phyloP scores from a whole-genome alignment of 345 rosid species.

The Ceriops zippeliana region DNA sequence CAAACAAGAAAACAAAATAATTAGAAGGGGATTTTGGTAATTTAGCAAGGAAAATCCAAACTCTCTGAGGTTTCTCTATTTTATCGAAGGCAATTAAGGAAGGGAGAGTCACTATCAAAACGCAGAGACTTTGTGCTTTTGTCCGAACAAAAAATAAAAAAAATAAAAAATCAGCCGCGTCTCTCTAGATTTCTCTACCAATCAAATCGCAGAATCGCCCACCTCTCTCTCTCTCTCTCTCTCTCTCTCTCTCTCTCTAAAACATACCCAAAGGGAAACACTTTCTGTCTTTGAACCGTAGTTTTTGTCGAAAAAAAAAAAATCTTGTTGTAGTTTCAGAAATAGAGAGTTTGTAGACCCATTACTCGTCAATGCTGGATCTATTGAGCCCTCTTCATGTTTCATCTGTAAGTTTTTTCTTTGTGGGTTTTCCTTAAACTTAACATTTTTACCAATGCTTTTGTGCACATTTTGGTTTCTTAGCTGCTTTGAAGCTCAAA shows the following conservation, averaged over 20 bases:
- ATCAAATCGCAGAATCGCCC: constrained; percentile 7
- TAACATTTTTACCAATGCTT: neutral
- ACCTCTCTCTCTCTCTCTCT: neutral
- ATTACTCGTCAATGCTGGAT: constrained; percentile 34
- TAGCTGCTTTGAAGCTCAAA: neutral
- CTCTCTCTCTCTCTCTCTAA: neutral
- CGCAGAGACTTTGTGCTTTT: neutral
- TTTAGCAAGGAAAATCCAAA: no score
- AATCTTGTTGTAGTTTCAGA: neutral
- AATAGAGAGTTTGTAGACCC: constrained; percentile 18
- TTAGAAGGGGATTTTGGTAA: no score
- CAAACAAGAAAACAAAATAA: no score
- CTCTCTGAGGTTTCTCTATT: no score
- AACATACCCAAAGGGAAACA: no score
- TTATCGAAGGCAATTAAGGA: no score
- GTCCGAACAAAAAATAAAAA: neutral
- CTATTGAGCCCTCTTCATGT: constrained; percentile 24
- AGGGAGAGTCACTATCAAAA: neutral
- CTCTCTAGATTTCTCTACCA: constrained; percentile 28
- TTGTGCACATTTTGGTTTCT: neutral
- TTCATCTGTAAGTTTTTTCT: constrained; percentile 25
- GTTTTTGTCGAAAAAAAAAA: neutral
- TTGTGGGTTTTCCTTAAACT: neutral
- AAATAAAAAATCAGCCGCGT: constrained; percentile 3
- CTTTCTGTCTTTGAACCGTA: neutral